Conservation (phyloP, 2,329 filamentous ascomycete genomes). For the Ascochyta rabiei region DNA sequence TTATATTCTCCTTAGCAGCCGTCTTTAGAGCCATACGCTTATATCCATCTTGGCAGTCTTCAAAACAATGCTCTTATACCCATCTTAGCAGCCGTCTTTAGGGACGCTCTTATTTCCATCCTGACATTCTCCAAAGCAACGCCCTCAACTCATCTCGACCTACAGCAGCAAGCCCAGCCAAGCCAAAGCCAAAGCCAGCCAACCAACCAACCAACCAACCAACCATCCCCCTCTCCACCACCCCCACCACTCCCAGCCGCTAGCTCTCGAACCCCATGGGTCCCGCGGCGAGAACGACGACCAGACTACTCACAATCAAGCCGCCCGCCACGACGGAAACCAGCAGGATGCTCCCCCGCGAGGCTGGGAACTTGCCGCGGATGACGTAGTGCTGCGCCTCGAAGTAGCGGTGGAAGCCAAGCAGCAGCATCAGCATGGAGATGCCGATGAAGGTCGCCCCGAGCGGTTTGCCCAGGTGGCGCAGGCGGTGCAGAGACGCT, state of each 20-base stretch:
- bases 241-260: neutral
- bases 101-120: too few species aligned
- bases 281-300: constrained; percentile 64
- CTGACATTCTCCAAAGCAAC: too few species aligned
- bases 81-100: neutral
- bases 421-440: constrained; percentile 73
- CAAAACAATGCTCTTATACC: neutral
- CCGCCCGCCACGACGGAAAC: constrained; percentile 68
- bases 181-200: too few species aligned
- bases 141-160: neutral
- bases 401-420: constrained; percentile 81
- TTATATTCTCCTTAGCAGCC: neutral
- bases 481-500: constrained; percentile 26
- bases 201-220: too few species aligned
- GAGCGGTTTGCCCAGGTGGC: constrained; percentile 44
- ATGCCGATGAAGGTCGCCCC: constrained; percentile 79
- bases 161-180: too few species aligned
- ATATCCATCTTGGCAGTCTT: neutral
- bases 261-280: constrained; percentile 53
- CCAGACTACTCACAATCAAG: constrained; percentile 64
- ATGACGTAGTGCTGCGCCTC: constrained; percentile 81
- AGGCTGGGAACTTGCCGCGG: constrained; percentile 78
- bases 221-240: too few species aligned
- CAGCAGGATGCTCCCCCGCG: constrained; percentile 74
- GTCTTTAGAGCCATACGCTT: neutral